These are phyloP conservation scores for Rhododendron ovatum DNA, from an alignment of 148 eudicot species.

Conservation along the genomic window DNA sequence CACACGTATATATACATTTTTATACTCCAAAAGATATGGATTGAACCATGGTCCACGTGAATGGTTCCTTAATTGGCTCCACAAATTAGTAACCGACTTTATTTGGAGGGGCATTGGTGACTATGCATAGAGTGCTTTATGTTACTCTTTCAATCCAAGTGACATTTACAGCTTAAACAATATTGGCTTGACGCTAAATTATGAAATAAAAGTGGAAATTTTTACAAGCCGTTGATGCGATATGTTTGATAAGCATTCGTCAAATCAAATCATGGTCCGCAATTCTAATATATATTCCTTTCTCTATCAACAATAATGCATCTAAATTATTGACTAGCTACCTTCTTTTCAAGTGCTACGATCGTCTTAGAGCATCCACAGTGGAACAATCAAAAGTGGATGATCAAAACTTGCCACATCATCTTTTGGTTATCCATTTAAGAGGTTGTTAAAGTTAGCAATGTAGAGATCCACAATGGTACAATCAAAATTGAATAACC, in stretches of 20 bases:
- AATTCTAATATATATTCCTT: not conserved
- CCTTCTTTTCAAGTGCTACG: not conserved
- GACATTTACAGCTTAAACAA: not conserved
- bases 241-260: not conserved
- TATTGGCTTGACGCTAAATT: not conserved
- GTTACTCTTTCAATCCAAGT: not conserved
- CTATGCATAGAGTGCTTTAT: not conserved
- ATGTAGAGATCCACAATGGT: no score
- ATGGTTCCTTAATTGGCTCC: slow-evolving; percentile 10
- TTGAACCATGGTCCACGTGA: not conserved
- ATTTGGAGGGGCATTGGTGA: not conserved
- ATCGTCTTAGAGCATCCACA: no score
- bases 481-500: no score
- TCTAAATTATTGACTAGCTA: not conserved
- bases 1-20: not conserved
- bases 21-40: not conserved
- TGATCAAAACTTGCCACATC: no score
- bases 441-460: no score
- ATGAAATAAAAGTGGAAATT: not conserved
- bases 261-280: not conserved
- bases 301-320: not conserved
- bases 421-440: no score
- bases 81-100: not conserved
- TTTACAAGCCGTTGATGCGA: not conserved
- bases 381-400: no score